These are phyloP conservation scores for Magnaporthiopsis rhizophila DNA, from an alignment of 2,329 filamentous ascomycete genomes.

Conservation along the genomic window DNA sequence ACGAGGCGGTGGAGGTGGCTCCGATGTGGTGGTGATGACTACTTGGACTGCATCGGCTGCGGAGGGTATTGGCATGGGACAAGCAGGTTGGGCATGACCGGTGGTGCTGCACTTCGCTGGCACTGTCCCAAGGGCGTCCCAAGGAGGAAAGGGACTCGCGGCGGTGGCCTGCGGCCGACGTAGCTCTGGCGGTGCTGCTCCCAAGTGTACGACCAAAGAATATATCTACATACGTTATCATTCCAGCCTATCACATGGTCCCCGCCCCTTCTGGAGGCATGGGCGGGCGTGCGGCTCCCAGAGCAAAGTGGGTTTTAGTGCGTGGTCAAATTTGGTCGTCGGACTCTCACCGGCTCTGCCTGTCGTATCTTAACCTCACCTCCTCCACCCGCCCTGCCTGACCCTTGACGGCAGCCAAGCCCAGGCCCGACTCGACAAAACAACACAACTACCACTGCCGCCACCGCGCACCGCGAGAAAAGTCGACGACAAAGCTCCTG, in stretches of 20 bases:
- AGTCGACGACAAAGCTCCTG: background rate
- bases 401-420: background rate
- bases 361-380: slow-evolving; percentile 7
- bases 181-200: background rate
- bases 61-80: background rate
- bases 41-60: background rate
- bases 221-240: background rate
- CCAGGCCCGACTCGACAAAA: background rate
- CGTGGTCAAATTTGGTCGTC: slow-evolving; percentile 6
- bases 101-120: background rate
- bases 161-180: background rate
- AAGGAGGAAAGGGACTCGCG: background rate
- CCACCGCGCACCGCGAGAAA: slow-evolving; percentile 1
- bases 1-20: background rate
- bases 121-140: background rate
- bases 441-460: background rate
- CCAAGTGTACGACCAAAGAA: background rate
- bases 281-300: slow-evolving; percentile 5
- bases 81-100: background rate
- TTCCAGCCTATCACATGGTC: slow-evolving; percentile 7
- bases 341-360: slow-evolving; percentile 3
- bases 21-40: background rate
- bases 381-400: slow-evolving; percentile 6
- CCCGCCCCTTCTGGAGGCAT: slow-evolving; percentile 1
- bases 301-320: slow-evolving; percentile 9